Conservation (phyloP, 768 basidiomycete genomes). For the Suillus ampliporus region DNA sequence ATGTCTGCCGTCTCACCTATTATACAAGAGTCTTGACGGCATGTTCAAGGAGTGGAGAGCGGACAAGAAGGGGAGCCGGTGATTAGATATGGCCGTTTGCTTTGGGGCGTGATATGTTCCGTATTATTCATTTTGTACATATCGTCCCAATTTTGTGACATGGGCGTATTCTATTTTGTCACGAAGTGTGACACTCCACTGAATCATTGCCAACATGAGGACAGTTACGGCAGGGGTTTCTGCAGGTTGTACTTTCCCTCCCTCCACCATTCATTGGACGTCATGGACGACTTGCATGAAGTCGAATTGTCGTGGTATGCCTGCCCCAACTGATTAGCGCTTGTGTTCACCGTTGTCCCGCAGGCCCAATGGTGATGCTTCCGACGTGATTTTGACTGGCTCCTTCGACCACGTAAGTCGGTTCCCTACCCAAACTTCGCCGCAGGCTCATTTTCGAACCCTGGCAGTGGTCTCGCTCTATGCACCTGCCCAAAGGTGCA, state of each 20-base stretch:
- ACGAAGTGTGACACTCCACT: background rate
- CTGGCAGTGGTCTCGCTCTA: constrained; percentile 64
- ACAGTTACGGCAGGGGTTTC: background rate
- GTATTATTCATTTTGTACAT: background rate
- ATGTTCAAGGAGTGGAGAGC: constrained; percentile 93
- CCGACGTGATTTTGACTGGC: constrained; percentile 71
- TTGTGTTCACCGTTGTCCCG: constrained; percentile 15
- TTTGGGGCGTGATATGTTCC: too few relatives aligned
- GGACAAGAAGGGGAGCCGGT: constrained; percentile 76
- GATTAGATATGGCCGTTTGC: constrained; percentile 15
- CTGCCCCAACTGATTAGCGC: constrained; percentile 22
- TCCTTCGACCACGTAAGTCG: constrained; percentile 74
- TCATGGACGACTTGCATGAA: constrained; percentile 54
- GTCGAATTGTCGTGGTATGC: constrained; percentile 58
- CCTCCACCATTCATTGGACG: constrained; percentile 16
- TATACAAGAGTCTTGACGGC: constrained; percentile 91
- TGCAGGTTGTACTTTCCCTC: constrained; percentile 9
- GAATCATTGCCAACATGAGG: constrained; percentile 8
- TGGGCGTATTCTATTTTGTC: background rate
- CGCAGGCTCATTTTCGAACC: constrained; percentile 8
- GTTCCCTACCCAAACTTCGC: constrained; percentile 18
- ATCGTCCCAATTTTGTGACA: background rate
- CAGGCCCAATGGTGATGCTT: constrained; percentile 66
- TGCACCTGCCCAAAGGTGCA: constrained; percentile 56
- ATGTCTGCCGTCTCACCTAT: constrained; percentile 83